A percentile compares a stretch with the other conserved stretches of the same genome.
Conservation (phyloP, 768 basidiomycete species). For the Termitomyces eurrhizus region DNA sequence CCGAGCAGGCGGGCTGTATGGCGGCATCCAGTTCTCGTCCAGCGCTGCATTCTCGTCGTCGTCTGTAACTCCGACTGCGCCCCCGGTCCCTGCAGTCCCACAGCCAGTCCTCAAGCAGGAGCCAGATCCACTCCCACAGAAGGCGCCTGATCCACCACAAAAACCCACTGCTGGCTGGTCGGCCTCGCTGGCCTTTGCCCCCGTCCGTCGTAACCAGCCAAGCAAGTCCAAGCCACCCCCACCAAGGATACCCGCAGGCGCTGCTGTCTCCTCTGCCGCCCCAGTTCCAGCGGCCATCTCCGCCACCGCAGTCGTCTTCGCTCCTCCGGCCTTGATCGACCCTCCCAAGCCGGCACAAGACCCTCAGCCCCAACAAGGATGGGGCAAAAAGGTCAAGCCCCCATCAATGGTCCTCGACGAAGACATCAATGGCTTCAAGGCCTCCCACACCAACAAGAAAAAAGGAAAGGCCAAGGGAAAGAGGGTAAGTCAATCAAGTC, state of each 20-base stretch:
- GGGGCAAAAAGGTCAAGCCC: slow-evolving; percentile 88
- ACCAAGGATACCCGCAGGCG: slow-evolving; percentile 58
- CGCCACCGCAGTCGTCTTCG: slow-evolving; percentile 66
- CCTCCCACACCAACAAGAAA: slow-evolving; percentile 52
- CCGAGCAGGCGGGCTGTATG: slow-evolving; percentile 81
- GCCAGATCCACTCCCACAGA: slow-evolving; percentile 20
- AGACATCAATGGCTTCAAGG: slow-evolving; percentile 80
- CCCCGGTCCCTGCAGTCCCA: slow-evolving; percentile 17
- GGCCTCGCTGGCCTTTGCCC: slow-evolving; percentile 85
- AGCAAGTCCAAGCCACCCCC: slow-evolving; percentile 55
- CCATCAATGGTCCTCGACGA: slow-evolving; percentile 90
- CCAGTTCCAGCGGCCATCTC: neutral
- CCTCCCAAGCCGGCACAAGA: slow-evolving; percentile 23
- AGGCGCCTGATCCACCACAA: slow-evolving; percentile 21
- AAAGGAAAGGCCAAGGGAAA: slow-evolving; percentile 54
- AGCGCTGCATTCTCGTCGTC: slow-evolving; percentile 50
- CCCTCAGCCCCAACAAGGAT: slow-evolving; percentile 56
- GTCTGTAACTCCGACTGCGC: slow-evolving; percentile 24
- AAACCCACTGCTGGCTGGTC: slow-evolving; percentile 75
- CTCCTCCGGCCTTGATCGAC: slow-evolving; percentile 59
- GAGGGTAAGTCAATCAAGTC: slow-evolving; percentile 45
- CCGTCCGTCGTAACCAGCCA: slow-evolving; percentile 58
- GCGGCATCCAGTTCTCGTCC: slow-evolving; percentile 82
- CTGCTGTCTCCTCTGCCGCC: slow-evolving; percentile 43
- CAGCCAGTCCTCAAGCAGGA: slow-evolving; percentile 23